These are phyloP conservation scores for Hyaloscypha bicolor DNA, from an alignment of 495 filamentous ascomycete genomes.

Conservation along the genomic window DNA sequence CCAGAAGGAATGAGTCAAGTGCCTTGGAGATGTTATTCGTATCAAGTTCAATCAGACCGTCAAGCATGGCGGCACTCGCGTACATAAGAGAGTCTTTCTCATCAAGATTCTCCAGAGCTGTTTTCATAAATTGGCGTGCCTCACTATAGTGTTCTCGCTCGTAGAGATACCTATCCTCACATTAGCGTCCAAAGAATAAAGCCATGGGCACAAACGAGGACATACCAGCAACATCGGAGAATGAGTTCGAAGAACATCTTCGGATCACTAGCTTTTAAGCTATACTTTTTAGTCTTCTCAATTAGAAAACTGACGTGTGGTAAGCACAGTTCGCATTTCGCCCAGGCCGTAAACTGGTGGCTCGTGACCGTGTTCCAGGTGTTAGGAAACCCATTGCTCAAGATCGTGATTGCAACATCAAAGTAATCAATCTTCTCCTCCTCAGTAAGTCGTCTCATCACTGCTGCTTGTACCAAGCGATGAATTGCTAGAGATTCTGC, in stretches of 20 bases:
- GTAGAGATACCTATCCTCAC: too few species aligned
- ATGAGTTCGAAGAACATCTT: neutral
- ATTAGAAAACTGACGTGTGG: neutral
- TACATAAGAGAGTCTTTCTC: too few species aligned
- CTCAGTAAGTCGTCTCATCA: neutral
- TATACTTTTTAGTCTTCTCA: slow-evolving; percentile 2
- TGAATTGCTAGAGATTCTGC: neutral
- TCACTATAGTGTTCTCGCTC: too few species aligned
- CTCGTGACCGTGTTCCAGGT: neutral
- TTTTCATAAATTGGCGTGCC: too few species aligned
- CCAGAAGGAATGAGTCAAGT: too few species aligned
- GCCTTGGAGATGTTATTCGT: too few species aligned
- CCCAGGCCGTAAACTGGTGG: neutral
- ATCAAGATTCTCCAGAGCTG: too few species aligned
- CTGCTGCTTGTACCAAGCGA: neutral
- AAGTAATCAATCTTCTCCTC: neutral
- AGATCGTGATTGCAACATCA: neutral
- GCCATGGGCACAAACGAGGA: neutral
- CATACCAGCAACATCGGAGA: neutral
- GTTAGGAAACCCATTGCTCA: neutral
- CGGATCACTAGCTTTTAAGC: too few species aligned
- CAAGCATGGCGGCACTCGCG: too few species aligned
- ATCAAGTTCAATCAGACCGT: too few species aligned
- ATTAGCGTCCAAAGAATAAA: too few species aligned
- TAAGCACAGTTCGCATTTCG: neutral